phyloP scores from a whole-genome alignment of 2,329 filamentous ascomycete genomes.

The Alternaria conjuncta region DNA sequence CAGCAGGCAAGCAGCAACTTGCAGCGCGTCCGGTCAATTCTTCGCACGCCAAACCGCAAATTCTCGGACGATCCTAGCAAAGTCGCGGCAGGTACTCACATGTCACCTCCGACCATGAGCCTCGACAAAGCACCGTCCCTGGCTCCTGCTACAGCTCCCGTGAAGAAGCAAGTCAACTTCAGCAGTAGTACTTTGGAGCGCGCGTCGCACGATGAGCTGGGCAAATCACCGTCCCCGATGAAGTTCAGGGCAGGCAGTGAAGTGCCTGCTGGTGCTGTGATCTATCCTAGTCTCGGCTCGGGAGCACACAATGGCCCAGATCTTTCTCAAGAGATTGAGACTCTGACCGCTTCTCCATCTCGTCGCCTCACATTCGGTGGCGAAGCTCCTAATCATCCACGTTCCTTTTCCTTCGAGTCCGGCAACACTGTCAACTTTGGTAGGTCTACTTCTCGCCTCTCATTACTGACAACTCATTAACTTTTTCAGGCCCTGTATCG shows the following conservation, averaged over 20 bases:
- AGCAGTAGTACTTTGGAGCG: constrained; percentile 70
- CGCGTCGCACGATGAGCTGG: constrained; percentile 37
- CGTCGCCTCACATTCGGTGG: constrained; percentile 46
- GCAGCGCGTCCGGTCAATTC: constrained; percentile 67
- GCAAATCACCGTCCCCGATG: constrained; percentile 45
- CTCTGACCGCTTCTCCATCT: constrained; percentile 36
- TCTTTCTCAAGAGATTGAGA: constrained; percentile 37
- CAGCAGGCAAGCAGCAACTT: constrained; percentile 51
- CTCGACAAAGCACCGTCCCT: constrained; percentile 62
- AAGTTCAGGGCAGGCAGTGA: constrained; percentile 46
- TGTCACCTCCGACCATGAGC: constrained; percentile 50
- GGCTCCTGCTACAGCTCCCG: constrained; percentile 68
- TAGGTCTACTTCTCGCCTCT: neutral
- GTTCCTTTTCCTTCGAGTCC: constrained; percentile 58
- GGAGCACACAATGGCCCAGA: constrained; percentile 46
- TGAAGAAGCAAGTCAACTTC: constrained; percentile 83
- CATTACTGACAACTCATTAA: neutral
- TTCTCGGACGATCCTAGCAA: constrained; percentile 66
- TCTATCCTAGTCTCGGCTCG: constrained; percentile 38
- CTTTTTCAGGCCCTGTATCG: constrained; percentile 38
- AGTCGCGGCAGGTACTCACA: constrained; percentile 66
- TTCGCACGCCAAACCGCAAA: constrained; percentile 65
- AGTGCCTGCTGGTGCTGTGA: constrained; percentile 37
- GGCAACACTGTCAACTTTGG: constrained; percentile 53
- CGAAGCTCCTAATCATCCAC: constrained; percentile 37